A percentile compares a stretch with the other conserved stretches of the same genome.
Conservation (phyloP, 1,139 yeast genomes). For the Blastobotrys capitulatus region DNA sequence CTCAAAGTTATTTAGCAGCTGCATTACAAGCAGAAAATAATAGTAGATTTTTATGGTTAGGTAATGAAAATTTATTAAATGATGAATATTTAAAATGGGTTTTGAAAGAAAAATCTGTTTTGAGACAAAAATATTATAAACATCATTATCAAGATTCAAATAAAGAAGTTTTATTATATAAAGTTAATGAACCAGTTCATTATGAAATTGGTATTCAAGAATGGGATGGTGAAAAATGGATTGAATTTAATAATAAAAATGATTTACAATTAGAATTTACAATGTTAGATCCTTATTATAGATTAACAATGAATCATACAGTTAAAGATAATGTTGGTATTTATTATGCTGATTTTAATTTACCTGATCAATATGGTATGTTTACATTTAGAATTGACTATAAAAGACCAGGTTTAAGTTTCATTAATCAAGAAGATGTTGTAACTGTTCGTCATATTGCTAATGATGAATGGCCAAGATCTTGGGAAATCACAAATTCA, state of each 20-base stretch:
- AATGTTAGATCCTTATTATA: slow-evolving; percentile 93
- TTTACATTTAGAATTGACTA: slow-evolving; percentile 81
- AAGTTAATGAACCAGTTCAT: slow-evolving; percentile 53
- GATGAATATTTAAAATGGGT: slow-evolving; percentile 65
- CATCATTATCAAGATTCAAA: slow-evolving; percentile 32
- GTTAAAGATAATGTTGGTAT: slow-evolving; percentile 29
- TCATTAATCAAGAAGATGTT: slow-evolving; percentile 56
- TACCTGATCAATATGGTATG: slow-evolving; percentile 97
- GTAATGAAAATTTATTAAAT: slow-evolving; percentile 51
- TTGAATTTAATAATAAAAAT: slow-evolving; percentile 49
- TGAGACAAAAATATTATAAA: slow-evolving; percentile 50
- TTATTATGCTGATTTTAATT: slow-evolving; percentile 53
- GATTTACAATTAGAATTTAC: slow-evolving; percentile 78
- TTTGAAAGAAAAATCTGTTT: slow-evolving; percentile 60
- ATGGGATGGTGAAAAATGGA: slow-evolving; percentile 61
- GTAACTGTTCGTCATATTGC: slow-evolving; percentile 92
- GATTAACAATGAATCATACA: slow-evolving; percentile 43
- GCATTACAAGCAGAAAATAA: slow-evolving; percentile 77
- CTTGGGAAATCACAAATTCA: slow-evolving; percentile 89
- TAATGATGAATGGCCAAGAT: slow-evolving; percentile 89
- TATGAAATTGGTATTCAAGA: slow-evolving; percentile 58
- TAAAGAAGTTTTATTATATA: slow-evolving; percentile 44
- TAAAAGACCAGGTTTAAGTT: slow-evolving; percentile 72
- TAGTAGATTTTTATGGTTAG: slow-evolving; percentile 79
- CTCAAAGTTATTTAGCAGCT: slow-evolving; percentile 71